These are phyloP conservation scores for Entomortierella chlamydospora DNA, from an alignment of 192 early-diverging fungal genomes.

Conservation along the genomic window DNA sequence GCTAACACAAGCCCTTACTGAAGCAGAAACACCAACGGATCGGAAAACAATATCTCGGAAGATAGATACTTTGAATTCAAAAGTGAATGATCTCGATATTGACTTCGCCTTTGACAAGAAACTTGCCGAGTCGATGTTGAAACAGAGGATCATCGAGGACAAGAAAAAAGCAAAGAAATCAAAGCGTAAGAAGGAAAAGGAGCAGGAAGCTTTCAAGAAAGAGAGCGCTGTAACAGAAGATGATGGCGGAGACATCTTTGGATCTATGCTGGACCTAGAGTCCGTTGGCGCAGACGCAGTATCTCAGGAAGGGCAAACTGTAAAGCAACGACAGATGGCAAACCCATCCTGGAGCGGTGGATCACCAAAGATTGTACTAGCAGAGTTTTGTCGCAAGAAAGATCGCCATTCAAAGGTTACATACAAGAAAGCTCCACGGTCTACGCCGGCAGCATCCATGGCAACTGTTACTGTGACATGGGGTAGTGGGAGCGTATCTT, in stretches of 20 bases:
- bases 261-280: constrained; percentile 46
- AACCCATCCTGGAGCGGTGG: constrained; percentile 52
- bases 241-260: constrained; percentile 46
- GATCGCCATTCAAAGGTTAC: constrained; percentile 42
- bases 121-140: constrained; percentile 41
- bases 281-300: not conserved
- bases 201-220: constrained; percentile 18
- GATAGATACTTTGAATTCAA: constrained; percentile 43
- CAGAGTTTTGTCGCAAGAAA: constrained; percentile 52
- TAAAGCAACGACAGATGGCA: constrained; percentile 28
- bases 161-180: constrained; percentile 37
- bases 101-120: constrained; percentile 57
- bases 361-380: constrained; percentile 47
- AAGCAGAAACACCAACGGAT: constrained; percentile 12
- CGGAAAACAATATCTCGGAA: constrained; percentile 20
- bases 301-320: not conserved
- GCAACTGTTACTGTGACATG: constrained; percentile 32
- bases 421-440: constrained; percentile 21
- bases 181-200: constrained; percentile 48
- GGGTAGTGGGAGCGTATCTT: constrained; percentile 28
- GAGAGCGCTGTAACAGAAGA: constrained; percentile 11
- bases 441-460: constrained; percentile 5
- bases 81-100: constrained; percentile 49
- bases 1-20: constrained; percentile 11
- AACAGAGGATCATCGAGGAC: constrained; percentile 29